Conservation (phyloP, 129 eudicot species). For the Scalesia atractyloides region DNA sequence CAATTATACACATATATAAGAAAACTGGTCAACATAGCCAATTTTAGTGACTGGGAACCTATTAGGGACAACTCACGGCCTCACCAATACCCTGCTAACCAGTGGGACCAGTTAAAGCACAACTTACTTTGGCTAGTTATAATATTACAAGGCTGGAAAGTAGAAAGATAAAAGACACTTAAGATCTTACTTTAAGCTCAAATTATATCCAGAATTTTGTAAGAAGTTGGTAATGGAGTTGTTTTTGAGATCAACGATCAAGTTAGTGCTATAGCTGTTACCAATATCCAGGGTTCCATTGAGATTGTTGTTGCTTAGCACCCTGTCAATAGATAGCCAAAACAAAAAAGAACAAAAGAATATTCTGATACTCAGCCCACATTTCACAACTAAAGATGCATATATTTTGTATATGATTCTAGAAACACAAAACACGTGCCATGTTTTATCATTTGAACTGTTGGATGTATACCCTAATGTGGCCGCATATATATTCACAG, state of each 20-base stretch:
- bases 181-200: slow-evolving; percentile 52
- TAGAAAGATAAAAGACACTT: background rate
- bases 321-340: slow-evolving; percentile 43
- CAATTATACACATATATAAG: too few relatives aligned
- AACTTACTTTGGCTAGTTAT: background rate
- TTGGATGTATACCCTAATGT: background rate
- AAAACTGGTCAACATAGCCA: too few relatives aligned
- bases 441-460: background rate
- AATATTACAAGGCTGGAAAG: background rate
- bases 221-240: slow-evolving; percentile 54
- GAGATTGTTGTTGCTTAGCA: slow-evolving; percentile 63
- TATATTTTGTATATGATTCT: background rate
- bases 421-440: background rate
- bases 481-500: background rate
- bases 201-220: slow-evolving; percentile 42
- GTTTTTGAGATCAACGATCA: slow-evolving; percentile 57
- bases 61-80: too few relatives aligned
- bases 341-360: slow-evolving; percentile 14
- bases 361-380: background rate
- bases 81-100: too few relatives aligned
- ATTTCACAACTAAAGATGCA: background rate
- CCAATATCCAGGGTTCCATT: slow-evolving; percentile 69
- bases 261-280: slow-evolving; percentile 47
- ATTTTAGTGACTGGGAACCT: too few relatives aligned
- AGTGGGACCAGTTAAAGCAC: too few relatives aligned